Evolutionary conservation across 495 filamentous ascomycete species (phyloP), one percentile per base, ranked within the genome.

Genomic region (Penicillium lividum): DNA sequence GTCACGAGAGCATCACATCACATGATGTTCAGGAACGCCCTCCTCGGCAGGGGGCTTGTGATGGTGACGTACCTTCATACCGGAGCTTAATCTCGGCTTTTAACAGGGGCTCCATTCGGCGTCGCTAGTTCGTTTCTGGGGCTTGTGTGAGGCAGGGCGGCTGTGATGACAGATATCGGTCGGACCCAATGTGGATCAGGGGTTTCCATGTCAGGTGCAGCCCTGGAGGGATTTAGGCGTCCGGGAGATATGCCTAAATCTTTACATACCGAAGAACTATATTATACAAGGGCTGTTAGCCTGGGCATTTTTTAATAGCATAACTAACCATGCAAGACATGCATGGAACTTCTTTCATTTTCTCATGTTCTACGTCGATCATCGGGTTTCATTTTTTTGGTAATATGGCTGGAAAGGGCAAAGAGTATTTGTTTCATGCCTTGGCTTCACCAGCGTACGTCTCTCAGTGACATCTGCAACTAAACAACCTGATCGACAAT

Each of bases 21-120:
- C 66, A 64, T 68, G 66, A 68, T 57, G 46, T 50, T 38, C 46
- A 55, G 58, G 59, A 58, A 58, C 62, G 54, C 51, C 63, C 44
- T 60, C 63, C 44, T 60, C 63, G 57, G 52, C 42, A 60, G 53
- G 57, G 57, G 57, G 53, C 59, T 51, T 53, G 57, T 63, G 63
- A 63, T 33, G 52, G 44, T 54, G 55, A 59, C 59, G 36, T 54
- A 51, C 50, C 16, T 8, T 28, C 45, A 49, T 49, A 49, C 46
- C 46, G 28, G 11, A 5, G 27, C 28, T 48, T 3, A 6, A 49
- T 49, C 46, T 49, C 46, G 46, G 27, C 28, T 49, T 49, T 29
- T 5, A 16, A 49, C 46, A 49, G 46, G 46, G 46, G 46, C 6
- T 49, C 15, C 46, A 31, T 30, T 49, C 27, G 46, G 46, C 46